Percentiles rank a stretch among this genome's conserved stretches.
Evolutionary conservation across 2,329 filamentous ascomycete species (phyloP).

Genomic region (Exserohilum rostratum): DNA sequence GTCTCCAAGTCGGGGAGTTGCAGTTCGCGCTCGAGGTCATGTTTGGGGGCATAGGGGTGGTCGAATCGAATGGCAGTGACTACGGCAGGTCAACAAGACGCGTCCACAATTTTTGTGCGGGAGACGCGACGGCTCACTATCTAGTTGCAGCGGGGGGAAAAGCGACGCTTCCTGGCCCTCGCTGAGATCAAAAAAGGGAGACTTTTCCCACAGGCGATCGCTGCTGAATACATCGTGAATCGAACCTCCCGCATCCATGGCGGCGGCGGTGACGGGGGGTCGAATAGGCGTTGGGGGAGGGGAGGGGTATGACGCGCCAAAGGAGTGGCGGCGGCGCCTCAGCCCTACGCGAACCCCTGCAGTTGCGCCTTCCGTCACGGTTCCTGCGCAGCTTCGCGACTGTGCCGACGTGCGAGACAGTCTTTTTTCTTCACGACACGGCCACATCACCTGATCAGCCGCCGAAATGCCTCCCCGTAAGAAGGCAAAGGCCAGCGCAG

Average conservation of each 20-base stretch:
- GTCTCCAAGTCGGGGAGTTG: conserved; percentile 48
- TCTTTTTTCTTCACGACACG: background rate
- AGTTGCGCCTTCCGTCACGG: conserved; percentile 12
- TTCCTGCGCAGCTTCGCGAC: conserved; percentile 20
- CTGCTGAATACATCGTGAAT: conserved; percentile 66
- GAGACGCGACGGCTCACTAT: conserved; percentile 44
- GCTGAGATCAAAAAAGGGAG: conserved; percentile 51
- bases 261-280: background rate
- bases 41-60: conserved; percentile 49
- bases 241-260: conserved; percentile 50
- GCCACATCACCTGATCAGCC: background rate
- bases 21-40: conserved; percentile 42
- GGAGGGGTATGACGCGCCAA: conserved; percentile 42
- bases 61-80: conserved; percentile 46
- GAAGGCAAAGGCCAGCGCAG: conserved; percentile 64
- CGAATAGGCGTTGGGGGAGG: conserved; percentile 6
- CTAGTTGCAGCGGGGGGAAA: conserved; percentile 44
- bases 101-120: conserved; percentile 14
- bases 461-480: conserved; percentile 71
- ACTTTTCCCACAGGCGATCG: conserved; percentile 65
- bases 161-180: conserved; percentile 34
- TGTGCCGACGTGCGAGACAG: too few species aligned
- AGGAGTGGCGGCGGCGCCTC: conserved; percentile 25
- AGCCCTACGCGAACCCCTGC: conserved; percentile 36
- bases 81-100: conserved; percentile 30